Base-by-base conservation (phyloP, 228 moss, liverwort and hornwort species). In the Sphagnum fallax region DNA sequence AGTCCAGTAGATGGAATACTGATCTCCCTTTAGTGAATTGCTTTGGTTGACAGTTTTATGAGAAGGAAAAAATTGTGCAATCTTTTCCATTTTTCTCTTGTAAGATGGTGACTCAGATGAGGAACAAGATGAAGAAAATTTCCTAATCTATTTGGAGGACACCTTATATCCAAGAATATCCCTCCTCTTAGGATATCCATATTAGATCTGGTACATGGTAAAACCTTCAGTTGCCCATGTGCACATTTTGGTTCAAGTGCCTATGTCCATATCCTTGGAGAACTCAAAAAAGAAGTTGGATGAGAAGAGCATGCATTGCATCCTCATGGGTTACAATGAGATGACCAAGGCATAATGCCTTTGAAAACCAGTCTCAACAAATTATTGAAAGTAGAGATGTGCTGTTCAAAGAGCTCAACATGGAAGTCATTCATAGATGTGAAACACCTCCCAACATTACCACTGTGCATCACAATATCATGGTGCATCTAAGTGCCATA, bases 181-280 rank as follows among this genome's bases (percentile, higher is more conserved):
- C 32, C 32, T 32, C 32, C 2, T 2, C 32, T 32, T 0, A 32
- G 32, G 1, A 32, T 32, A 32, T 32, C 1, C 65, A 5, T 65
- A 8, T 47, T 50, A 49, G 48, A 8, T 47, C 0, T 65, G 32
- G 65, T 65, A 65, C 65, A 65, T 48, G 8, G 18, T 67, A 13
- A 67, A 67, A 52, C 67, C 52, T 9, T 67, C 51, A 51, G 67
- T 67, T 5, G 67, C 10, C 16, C 67, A 53, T 67, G 52, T 67
- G 5, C 4, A 52, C 12, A 11, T 67, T 67, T 52, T n/a, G 51
- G 51, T 9, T 51, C 52, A 51, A 52, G 52, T 67, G 67, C 16
- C 14, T 67, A 53, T 32, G 52, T 51, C 6, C 67, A 67, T n/a
- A 52, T 67, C 12, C 51, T 51, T 8, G 11, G 6, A 5, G 67